phyloP scores from a whole-genome alignment of 345 rosid species.

The Diplotaxis tenuifolia region DNA sequence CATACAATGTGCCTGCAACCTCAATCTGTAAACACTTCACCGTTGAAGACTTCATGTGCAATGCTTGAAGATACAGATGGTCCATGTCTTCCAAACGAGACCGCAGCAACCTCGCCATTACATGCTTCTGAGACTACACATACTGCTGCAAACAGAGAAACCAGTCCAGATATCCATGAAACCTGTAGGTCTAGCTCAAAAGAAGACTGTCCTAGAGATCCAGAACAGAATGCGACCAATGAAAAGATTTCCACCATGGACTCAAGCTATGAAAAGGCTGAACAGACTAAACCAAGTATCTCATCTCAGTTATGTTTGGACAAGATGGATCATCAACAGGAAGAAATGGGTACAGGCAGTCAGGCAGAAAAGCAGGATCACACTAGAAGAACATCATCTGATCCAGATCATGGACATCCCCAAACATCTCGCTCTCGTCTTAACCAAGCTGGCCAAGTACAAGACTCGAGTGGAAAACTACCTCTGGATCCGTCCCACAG shows the following conservation, averaged over 20 bases:
- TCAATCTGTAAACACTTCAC: constrained; percentile 27
- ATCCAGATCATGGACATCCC: constrained; percentile 25
- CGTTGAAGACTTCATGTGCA: constrained; percentile 13
- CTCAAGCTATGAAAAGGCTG: constrained; percentile 30
- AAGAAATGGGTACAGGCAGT: constrained; percentile 29
- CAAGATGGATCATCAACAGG: constrained; percentile 28
- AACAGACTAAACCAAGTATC: constrained; percentile 18
- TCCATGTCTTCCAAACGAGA: constrained; percentile 21
- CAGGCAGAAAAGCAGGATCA: constrained; percentile 20
- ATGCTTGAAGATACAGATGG: constrained; percentile 23
- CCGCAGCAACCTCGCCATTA: background rate
- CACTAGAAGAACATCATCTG: constrained; percentile 19
- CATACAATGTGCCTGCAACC: constrained; percentile 31
- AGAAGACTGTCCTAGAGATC: constrained; percentile 18
- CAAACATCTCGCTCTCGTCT: constrained; percentile 15
- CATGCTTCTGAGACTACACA: constrained; percentile 24
- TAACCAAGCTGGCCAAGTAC: constrained; percentile 32
- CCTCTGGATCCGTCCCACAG: constrained; percentile 38
- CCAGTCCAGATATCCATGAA: constrained; percentile 30
- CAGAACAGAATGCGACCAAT: constrained; percentile 23
- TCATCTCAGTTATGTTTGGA: constrained; percentile 33
- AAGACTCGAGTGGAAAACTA: constrained; percentile 33
- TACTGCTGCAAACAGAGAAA: constrained; percentile 24
- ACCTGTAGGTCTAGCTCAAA: constrained; percentile 19
- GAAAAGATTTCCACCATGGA: constrained; percentile 17